Evolutionary conservation across 1,139 yeast species (phyloP).

Genomic region (Yamadazyma spencermartinsiae): DNA sequence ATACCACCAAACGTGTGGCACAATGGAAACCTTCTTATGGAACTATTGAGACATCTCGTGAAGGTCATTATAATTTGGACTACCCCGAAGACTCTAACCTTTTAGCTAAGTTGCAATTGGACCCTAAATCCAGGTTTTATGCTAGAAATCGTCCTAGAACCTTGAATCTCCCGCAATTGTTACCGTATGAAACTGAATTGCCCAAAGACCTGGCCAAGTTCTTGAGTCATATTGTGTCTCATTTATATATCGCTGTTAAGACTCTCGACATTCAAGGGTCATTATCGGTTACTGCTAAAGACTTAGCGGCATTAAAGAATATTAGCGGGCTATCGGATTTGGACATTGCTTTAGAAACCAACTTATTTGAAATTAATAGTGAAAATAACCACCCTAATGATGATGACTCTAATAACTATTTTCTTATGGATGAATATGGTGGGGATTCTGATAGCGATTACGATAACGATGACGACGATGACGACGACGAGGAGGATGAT

Average conservation of each 20-base stretch:
- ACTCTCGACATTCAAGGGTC: conserved; percentile 78
- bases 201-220: conserved; percentile 72
- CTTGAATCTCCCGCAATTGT: conserved; percentile 55
- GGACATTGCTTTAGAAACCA: conserved; percentile 57
- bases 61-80: conserved; percentile 55
- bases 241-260: conserved; percentile 74
- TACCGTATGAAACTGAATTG: conserved; percentile 78
- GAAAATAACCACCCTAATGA: conserved; percentile 17
- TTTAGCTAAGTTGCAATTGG: conserved; percentile 39
- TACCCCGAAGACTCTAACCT: conserved; percentile 52
- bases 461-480: conserved; percentile 32
- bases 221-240: conserved; percentile 74
- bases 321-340: conserved; percentile 41
- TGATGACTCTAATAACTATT: conserved; percentile 21
- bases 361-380: conserved; percentile 36
- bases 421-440: conserved; percentile 22
- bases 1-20: conserved; percentile 20
- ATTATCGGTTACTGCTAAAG: conserved; percentile 66
- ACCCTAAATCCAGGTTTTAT: conserved; percentile 57
- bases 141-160: conserved; percentile 54
- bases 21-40: conserved; percentile 38
- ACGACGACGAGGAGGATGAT: conserved; percentile 30
- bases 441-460: conserved; percentile 30
- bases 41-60: conserved; percentile 37
- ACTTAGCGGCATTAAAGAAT: conserved; percentile 44